phyloP scores from a whole-genome alignment of 768 basidiomycete genomes.

The Imleria badia region DNA sequence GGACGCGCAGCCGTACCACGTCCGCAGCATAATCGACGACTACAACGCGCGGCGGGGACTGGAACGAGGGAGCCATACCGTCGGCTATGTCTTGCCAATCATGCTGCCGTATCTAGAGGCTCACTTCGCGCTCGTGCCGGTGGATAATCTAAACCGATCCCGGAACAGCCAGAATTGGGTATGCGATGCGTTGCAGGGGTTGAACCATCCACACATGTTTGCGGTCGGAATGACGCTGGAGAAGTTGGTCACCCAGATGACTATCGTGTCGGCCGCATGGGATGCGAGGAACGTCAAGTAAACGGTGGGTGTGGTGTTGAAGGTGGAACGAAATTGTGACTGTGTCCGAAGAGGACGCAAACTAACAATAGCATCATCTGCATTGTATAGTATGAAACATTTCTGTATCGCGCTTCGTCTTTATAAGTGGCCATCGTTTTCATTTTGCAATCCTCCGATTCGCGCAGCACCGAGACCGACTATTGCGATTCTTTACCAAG shows the following conservation, averaged over 20 bases:
- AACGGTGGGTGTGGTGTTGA: not conserved
- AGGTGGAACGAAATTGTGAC: too few relatives aligned
- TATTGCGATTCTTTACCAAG: too few relatives aligned
- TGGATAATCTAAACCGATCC: not conserved
- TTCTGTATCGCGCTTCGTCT: too few relatives aligned
- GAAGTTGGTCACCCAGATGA: slow-evolving; percentile 2
- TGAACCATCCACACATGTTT: slow-evolving; percentile 4
- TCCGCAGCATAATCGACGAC: not conserved
- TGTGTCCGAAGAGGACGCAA: too few relatives aligned
- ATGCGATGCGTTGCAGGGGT: slow-evolving; percentile 1
- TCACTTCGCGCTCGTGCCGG: not conserved
- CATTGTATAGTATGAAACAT: too few relatives aligned
- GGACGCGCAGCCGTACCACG: not conserved
- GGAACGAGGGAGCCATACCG: slow-evolving; percentile 9
- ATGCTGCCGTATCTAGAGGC: slow-evolving; percentile 7
- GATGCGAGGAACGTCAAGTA: not conserved
- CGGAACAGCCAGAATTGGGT: slow-evolving; percentile 9
- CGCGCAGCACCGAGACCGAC: too few relatives aligned
- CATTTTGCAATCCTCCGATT: too few relatives aligned
- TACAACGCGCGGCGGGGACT: not conserved
- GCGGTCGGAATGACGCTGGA: not conserved
- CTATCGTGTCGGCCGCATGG: slow-evolving; percentile 6
- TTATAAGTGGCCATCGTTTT: too few relatives aligned
- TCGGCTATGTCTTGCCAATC: slow-evolving; percentile 6
- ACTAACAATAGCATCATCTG: too few relatives aligned